Evolutionary conservation across 805 yeast genomes (phyloP).

Genomic region (Saccharomycopsis selenospora): DNA sequence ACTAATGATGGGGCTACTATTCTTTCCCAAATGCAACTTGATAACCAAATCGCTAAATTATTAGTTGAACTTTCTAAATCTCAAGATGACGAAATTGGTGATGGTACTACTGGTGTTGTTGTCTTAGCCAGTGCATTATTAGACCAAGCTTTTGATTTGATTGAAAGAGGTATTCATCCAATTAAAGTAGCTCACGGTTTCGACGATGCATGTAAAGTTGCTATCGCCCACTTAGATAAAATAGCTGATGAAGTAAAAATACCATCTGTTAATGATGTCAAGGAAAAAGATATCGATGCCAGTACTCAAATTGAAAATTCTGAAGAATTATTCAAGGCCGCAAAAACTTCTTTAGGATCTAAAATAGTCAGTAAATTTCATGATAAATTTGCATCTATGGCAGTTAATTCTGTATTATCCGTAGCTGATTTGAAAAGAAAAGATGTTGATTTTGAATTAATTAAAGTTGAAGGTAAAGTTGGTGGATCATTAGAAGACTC

Average conservation of each 20-base stretch:
- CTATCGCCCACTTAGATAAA: constrained; percentile 65
- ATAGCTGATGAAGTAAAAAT: constrained; percentile 57
- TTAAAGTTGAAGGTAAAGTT: constrained; percentile 89
- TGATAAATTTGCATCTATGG: constrained; percentile 91
- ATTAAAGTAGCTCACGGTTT: constrained; percentile 95
- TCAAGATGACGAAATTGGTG: constrained; percentile 98
- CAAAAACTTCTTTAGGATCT: constrained; percentile 90
- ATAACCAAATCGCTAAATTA: constrained; percentile 91
- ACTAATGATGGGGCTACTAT: constrained; percentile 94
- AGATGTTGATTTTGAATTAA: constrained; percentile 95
- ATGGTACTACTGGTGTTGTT: constrained; percentile 98
- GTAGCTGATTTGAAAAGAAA: constrained; percentile 89
- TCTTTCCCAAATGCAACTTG: constrained; percentile 89
- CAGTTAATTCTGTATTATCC: constrained; percentile 88
- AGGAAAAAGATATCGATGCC: constrained; percentile 32
- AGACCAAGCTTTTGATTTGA: constrained; percentile 89
- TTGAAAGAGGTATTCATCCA: constrained; percentile 96
- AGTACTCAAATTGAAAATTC: constrained; percentile 26
- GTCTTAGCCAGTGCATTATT: constrained; percentile 90
- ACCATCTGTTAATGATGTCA: constrained; percentile 34
- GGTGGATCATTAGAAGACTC: constrained; percentile 93
- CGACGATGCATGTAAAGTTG: constrained; percentile 93
- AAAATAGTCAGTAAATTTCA: constrained; percentile 92
- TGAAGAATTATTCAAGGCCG: constrained; percentile 73
- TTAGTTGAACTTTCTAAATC: constrained; percentile 89